These are phyloP conservation scores for Teunomyces panamensis DNA, from an alignment of 805 yeast genomes.

Conservation along the genomic window DNA sequence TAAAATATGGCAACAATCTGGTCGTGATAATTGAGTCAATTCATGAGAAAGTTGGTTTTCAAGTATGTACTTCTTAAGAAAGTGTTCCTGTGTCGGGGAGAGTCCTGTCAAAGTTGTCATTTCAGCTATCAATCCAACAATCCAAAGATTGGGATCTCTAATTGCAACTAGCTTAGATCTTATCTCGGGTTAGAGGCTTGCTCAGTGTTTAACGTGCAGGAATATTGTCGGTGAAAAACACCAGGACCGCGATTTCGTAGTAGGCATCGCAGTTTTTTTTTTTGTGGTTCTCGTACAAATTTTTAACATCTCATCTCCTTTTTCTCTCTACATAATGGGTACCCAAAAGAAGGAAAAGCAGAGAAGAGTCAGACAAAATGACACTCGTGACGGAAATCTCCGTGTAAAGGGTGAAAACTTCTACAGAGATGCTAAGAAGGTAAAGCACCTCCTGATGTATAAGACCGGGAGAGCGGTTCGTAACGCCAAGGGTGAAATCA, in stretches of 20 bases:
- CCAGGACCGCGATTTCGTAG: not conserved
- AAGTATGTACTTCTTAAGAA: constrained; percentile 77
- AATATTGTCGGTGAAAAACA: not conserved
- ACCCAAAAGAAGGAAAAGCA: constrained; percentile 87
- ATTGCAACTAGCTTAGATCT: not conserved
- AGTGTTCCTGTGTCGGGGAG: constrained; percentile 72
- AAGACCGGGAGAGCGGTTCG: constrained; percentile 85
- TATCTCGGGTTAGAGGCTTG: not conserved
- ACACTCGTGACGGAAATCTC: constrained; percentile 82
- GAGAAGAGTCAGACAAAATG: constrained; percentile 81
- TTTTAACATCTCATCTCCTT: constrained; percentile 5
- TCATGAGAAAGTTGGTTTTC: constrained; percentile 62
- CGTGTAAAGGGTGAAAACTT: constrained; percentile 96
- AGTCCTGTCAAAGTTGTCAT: constrained; percentile 1
- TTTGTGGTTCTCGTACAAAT: constrained; percentile 2
- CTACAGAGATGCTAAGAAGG: constrained; percentile 90
- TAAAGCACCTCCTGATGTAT: constrained; percentile 87
- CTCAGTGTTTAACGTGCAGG: not conserved
- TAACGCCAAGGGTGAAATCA: constrained; percentile 82
- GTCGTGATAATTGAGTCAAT: constrained; percentile 54
- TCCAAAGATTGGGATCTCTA: not conserved
- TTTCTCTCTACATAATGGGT: constrained; percentile 58
- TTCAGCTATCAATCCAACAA: not conserved
- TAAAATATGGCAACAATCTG: constrained; percentile 60
- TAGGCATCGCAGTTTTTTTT: not conserved